Evolutionary conservation across 1,284 basidiomycete species (phyloP).

Genomic region (Sporisorium iseilematis-ciliati): DNA sequence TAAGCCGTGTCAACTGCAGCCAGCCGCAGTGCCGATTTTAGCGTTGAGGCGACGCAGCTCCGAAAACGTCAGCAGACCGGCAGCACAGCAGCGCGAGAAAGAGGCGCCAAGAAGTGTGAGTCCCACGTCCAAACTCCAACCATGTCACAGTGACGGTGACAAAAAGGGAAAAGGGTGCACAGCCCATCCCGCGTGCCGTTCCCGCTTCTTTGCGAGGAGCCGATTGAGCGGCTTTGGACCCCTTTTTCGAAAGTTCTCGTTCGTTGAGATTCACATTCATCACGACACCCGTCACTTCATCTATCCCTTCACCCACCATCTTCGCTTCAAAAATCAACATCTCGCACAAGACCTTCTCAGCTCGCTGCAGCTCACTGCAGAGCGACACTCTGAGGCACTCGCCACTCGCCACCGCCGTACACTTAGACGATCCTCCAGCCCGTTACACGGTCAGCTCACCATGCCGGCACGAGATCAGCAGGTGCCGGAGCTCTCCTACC

Average conservation of each 20-base stretch:
- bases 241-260: neutral
- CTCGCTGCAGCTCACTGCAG: too few species aligned
- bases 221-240: conserved; percentile 7
- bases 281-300: neutral
- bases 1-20: neutral
- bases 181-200: too few species aligned
- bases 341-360: neutral
- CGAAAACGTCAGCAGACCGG: too few species aligned
- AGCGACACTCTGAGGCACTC: neutral
- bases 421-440: too few species aligned
- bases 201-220: too few species aligned
- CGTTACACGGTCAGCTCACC: conserved; percentile 3
- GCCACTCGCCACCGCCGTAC: conserved; percentile 1
- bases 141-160: too few species aligned
- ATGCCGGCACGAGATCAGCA: conserved; percentile 33
- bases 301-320: neutral
- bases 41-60: too few species aligned
- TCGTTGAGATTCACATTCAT: neutral
- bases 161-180: too few species aligned
- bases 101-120: too few species aligned
- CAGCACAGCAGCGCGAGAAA: too few species aligned
- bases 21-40: too few species aligned
- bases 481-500: conserved; percentile 41
- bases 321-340: neutral
- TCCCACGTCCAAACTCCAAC: too few species aligned